Evolutionary conservation across 331 rosid genomes (phyloP).

Genomic region (Telfairia occidentalis): DNA sequence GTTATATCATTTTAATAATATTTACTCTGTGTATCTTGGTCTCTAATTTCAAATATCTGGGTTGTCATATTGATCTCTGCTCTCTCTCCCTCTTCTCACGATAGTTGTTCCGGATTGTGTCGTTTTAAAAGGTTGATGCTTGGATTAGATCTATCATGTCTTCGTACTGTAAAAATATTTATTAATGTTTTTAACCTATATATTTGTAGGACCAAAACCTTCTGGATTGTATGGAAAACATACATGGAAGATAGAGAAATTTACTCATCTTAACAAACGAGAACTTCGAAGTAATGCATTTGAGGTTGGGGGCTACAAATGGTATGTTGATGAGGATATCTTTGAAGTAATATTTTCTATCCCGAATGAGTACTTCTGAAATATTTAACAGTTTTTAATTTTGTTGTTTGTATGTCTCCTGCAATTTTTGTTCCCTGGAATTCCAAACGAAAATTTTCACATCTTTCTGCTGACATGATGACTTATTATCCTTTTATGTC

Average conservation of each 20-base stretch:
- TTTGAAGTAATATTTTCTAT: not conserved
- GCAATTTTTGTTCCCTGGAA: not conserved
- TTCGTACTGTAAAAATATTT: not conserved
- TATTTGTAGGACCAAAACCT: conserved; percentile 69
- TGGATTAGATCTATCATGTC: not conserved
- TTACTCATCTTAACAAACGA: conserved; percentile 91
- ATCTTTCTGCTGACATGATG: not conserved
- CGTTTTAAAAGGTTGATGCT: not conserved
- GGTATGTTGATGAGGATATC: conserved; percentile 42
- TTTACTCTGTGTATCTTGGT: not conserved
- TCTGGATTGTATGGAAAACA: conserved; percentile 72
- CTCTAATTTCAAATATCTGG: not conserved
- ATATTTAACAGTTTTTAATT: not conserved
- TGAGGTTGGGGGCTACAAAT: conserved; percentile 96
- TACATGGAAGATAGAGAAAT: conserved; percentile 96
- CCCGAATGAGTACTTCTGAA: not conserved
- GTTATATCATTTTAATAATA: not conserved
- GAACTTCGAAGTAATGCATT: conserved; percentile 94
- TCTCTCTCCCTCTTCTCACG: not conserved
- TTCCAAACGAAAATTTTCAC: not conserved
- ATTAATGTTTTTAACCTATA: conserved; percentile 6
- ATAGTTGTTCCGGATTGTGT: not conserved
- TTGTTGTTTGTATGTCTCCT: not conserved
- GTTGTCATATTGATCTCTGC: not conserved
- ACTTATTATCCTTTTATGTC: not conserved